A percentile compares a stretch with the other conserved stretches of the same genome.
Evolutionary conservation across 768 basidiomycete species (phyloP).

Genomic region (Boletus subcaerulescens): DNA sequence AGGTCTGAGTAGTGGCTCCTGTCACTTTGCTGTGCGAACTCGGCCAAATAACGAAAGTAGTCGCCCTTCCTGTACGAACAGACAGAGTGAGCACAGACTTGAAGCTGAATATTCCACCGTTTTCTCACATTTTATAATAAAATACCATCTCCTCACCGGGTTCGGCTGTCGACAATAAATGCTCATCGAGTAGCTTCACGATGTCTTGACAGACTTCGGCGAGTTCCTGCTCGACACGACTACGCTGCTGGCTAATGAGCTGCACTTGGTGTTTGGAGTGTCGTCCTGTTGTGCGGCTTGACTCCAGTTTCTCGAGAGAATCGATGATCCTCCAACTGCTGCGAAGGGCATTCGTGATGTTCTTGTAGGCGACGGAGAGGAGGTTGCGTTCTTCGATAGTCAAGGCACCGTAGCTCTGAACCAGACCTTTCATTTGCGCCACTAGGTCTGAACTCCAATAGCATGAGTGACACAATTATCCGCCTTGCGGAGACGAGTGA

Average conservation of each 20-base stretch:
- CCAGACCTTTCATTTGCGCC: conserved; percentile 72
- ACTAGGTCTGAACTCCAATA: conserved; percentile 59
- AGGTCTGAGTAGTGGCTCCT: conserved; percentile 67
- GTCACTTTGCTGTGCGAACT: conserved; percentile 72
- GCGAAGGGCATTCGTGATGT: conserved; percentile 78
- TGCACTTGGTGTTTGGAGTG: conserved; percentile 44
- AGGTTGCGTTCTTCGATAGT: conserved; percentile 86
- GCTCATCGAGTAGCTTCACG: conserved; percentile 60
- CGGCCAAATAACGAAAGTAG: conserved; percentile 88
- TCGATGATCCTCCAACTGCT: conserved; percentile 84
- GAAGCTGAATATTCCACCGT: background rate
- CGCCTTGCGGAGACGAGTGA: background rate
- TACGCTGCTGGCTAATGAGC: conserved; percentile 70
- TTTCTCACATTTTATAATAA: conserved; percentile 79
- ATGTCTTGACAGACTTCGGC: conserved; percentile 78
- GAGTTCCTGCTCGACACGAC: conserved; percentile 75
- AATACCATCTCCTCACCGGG: conserved; percentile 84
- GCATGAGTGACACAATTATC: conserved; percentile 8
- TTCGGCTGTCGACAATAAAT: conserved; percentile 59
- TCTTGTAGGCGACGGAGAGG: conserved; percentile 89
- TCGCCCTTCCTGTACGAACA: conserved; percentile 66
- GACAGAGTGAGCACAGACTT: conserved; percentile 7
- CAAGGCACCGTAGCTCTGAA: conserved; percentile 64
- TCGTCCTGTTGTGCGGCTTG: conserved; percentile 30
- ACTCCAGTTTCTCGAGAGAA: conserved; percentile 63